Conservation (phyloP, 1,284 basidiomycete species). For the Boletus semigastroideus region DNA sequence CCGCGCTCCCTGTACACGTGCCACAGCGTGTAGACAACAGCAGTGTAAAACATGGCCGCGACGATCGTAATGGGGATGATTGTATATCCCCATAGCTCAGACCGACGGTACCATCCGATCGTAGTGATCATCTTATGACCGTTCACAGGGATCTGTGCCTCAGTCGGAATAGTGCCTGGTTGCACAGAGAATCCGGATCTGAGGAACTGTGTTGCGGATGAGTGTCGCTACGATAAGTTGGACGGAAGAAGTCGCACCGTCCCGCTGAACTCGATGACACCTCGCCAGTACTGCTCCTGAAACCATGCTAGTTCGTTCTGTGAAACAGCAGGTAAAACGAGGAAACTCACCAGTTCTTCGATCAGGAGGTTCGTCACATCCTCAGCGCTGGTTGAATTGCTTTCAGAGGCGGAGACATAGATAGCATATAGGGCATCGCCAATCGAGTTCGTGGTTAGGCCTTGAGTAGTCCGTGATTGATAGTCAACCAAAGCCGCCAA, state of each 20-base stretch:
- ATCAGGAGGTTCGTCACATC: not conserved
- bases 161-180: not conserved
- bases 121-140: constrained; percentile 7
- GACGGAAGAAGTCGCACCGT: constrained; percentile 7
- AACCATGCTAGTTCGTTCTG: not conserved
- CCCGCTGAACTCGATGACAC: constrained; percentile 18
- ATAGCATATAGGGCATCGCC: constrained; percentile 20
- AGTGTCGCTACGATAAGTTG: too few relatives aligned
- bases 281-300: constrained; percentile 19
- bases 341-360: constrained; percentile 8
- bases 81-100: too few relatives aligned
- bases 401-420: constrained; percentile 7
- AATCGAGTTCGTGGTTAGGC: constrained; percentile 12
- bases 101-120: constrained; percentile 1
- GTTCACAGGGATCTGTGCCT: not conserved
- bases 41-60: not conserved
- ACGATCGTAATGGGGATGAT: not conserved
- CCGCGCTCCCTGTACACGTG: too few relatives aligned
- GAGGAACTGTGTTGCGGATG: too few relatives aligned
- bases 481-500: constrained; percentile 10
- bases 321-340: too few relatives aligned
- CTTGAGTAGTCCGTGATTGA: constrained; percentile 12
- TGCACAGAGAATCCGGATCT: too few relatives aligned
- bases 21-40: constrained; percentile 14
- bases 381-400: not conserved